Evolutionary conservation across 202 grass and related monocot genomes (phyloP), one percentile per base, ranked within the genome.

Genomic region (Digitaria exilis): DNA sequence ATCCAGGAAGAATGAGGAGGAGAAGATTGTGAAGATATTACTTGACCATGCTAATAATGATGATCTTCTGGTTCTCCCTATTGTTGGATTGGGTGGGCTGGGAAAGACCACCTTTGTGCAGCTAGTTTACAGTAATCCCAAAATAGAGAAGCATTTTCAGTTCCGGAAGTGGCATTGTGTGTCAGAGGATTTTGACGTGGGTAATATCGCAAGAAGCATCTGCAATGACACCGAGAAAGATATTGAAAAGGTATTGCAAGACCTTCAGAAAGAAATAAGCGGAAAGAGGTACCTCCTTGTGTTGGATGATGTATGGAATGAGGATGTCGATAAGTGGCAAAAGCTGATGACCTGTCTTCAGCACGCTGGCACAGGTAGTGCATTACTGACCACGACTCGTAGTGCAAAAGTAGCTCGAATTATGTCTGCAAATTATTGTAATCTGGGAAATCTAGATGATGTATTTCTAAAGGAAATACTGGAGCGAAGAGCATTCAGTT

Each of bases 241-340:
- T 58, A 26, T 34, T 85, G 89, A 82, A 45, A 63, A 26, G n/a
- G 10, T n/a, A 25, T 30, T 81, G n/a, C 45, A 19, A 1, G 13
- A 71, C 5, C 84, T 91, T 39, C 39, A 18, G 0, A 67, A 54
- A 21, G 63, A 34, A 72, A 4, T 91, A 13, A 77, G 52, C 26
- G 70, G 64, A 34, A 73, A 85, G 31, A 43, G 71, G 1, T 88
- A 50, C 55, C 10, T 91, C 6, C 16, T 88, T 0, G 89, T 91
- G 0, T 7, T 88, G 30, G 89, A 88, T 77, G 89, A 88, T 80
- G 71, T 88, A 43, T 91, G 89, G 89, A 78, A 91, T 57, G 31
- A 77, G 0, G 64, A 82, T 28, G 37, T 26, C 17, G 37, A 62
- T 39, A 55, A 62, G 44, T 88, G 81, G 89, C 81, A 65, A 44